Evolutionary conservation across 1,139 yeast genomes (phyloP).

Genomic region (Hanseniaspora uvarum): DNA sequence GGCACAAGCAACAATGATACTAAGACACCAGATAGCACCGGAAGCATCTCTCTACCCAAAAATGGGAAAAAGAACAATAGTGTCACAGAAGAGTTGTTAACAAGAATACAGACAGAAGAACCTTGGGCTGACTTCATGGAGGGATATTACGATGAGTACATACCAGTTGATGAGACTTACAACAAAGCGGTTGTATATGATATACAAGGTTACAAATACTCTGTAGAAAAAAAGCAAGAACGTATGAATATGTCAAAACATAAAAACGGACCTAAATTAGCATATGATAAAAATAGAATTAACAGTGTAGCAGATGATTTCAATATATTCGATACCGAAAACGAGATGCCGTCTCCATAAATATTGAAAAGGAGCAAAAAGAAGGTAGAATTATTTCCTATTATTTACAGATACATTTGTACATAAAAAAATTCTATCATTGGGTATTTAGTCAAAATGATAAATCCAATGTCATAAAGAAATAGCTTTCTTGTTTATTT

Average conservation of each 20-base stretch:
- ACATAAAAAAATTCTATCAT: too few species aligned
- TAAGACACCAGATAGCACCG: constrained; percentile 21
- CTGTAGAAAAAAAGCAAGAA: constrained; percentile 23
- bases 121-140: constrained; percentile 42
- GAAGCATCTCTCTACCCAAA: constrained; percentile 19
- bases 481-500: too few species aligned
- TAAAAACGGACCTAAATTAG: not conserved
- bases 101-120: constrained; percentile 31
- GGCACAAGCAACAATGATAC: not conserved
- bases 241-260: not conserved
- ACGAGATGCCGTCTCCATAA: constrained; percentile 1
- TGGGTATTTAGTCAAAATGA: too few species aligned
- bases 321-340: not conserved
- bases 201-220: constrained; percentile 34
- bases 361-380: not conserved
- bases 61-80: constrained; percentile 31
- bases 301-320: constrained; percentile 8
- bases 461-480: not conserved
- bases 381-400: not conserved
- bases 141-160: constrained; percentile 20
- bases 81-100: constrained; percentile 36
- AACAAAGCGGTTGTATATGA: constrained; percentile 52
- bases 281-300: not conserved
- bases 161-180: constrained; percentile 28
- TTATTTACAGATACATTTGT: not conserved